A percentile compares a stretch with the other conserved stretches of the same genome.
phyloP scores from a whole-genome alignment of 495 filamentous ascomycete species.

The Aspergillus cristatus region DNA sequence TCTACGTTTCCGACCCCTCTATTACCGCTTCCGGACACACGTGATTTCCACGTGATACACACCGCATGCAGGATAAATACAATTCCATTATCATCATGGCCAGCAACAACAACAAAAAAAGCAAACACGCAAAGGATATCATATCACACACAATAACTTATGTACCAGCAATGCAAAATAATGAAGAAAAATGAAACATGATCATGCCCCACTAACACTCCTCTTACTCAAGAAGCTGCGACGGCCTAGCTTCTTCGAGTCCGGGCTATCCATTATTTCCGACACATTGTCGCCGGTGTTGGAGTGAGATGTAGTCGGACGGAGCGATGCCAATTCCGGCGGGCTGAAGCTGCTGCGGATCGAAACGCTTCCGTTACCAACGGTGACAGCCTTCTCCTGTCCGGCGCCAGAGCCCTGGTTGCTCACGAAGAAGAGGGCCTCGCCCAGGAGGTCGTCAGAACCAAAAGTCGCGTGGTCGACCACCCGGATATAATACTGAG shows the following conservation, averaged over 20 bases:
- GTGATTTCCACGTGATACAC: no score
- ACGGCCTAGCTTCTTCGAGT: constrained; percentile 33
- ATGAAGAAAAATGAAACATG: constrained; percentile 7
- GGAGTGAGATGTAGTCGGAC: constrained; percentile 33
- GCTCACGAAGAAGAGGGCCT: constrained; percentile 79
- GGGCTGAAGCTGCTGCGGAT: constrained; percentile 56
- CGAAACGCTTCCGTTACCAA: constrained; percentile 58
- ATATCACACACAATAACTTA: neutral
- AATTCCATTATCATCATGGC: no score
- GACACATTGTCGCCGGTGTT: constrained; percentile 22
- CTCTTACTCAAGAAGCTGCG: constrained; percentile 52
- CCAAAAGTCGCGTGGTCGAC: constrained; percentile 77
- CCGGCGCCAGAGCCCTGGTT: constrained; percentile 57
- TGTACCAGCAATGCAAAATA: constrained; percentile 1
- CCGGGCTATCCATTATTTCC: constrained; percentile 45
- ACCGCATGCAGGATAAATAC: no score
- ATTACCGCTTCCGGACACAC: no score
- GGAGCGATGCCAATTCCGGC: constrained; percentile 15
- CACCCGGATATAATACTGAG: constrained; percentile 76
- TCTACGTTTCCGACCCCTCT: no score
- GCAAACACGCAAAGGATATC: neutral
- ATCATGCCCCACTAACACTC: constrained; percentile 34
- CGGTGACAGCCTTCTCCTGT: constrained; percentile 61
- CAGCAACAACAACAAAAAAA: no score
- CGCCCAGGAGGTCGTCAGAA: constrained; percentile 70